These are phyloP conservation scores for Coemansia sp. DNA, from an alignment of 192 early-diverging fungal genomes.

Conservation along the genomic window DNA sequence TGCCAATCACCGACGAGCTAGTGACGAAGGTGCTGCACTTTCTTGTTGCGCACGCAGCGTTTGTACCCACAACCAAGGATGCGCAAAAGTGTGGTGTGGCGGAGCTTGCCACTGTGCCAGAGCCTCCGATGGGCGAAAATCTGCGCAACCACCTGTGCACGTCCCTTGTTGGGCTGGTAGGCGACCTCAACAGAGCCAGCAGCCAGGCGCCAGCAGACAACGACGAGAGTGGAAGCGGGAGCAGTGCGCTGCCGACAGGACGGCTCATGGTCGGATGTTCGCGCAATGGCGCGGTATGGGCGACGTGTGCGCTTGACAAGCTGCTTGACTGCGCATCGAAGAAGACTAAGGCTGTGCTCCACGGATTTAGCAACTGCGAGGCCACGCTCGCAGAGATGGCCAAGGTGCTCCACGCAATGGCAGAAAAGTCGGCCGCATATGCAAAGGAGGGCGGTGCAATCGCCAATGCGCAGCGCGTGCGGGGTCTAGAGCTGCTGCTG, in stretches of 20 bases:
- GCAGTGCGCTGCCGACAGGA: not conserved
- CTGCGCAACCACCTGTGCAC: slow-evolving; percentile 63
- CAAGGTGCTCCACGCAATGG: slow-evolving; percentile 21
- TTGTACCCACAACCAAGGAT: slow-evolving; percentile 52
- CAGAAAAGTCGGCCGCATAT: not conserved
- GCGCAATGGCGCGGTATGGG: slow-evolving; percentile 18
- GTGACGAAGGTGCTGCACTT: slow-evolving; percentile 66
- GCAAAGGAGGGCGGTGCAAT: not conserved
- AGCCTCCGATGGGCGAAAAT: slow-evolving; percentile 60
- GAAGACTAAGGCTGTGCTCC: slow-evolving; percentile 13
- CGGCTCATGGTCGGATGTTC: slow-evolving; percentile 20
- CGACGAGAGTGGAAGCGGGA: slow-evolving; percentile 6
- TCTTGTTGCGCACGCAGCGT: slow-evolving; percentile 72
- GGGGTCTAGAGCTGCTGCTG: slow-evolving; percentile 35
- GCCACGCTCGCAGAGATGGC: slow-evolving; percentile 12
- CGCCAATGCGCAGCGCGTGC: slow-evolving; percentile 28
- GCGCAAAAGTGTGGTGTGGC: slow-evolving; percentile 46
- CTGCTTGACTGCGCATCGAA: slow-evolving; percentile 26
- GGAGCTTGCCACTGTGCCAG: slow-evolving; percentile 42
- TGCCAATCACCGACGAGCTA: slow-evolving; percentile 79
- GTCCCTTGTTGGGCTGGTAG: slow-evolving; percentile 67
- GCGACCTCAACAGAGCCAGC: slow-evolving; percentile 55
- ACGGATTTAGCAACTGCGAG: slow-evolving; percentile 13
- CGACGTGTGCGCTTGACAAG: slow-evolving; percentile 18
- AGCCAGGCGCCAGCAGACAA: slow-evolving; percentile 5